These are phyloP conservation scores for Oryza coarctata DNA, from an alignment of 176 grass and related monocot species.

Conservation along the genomic window DNA sequence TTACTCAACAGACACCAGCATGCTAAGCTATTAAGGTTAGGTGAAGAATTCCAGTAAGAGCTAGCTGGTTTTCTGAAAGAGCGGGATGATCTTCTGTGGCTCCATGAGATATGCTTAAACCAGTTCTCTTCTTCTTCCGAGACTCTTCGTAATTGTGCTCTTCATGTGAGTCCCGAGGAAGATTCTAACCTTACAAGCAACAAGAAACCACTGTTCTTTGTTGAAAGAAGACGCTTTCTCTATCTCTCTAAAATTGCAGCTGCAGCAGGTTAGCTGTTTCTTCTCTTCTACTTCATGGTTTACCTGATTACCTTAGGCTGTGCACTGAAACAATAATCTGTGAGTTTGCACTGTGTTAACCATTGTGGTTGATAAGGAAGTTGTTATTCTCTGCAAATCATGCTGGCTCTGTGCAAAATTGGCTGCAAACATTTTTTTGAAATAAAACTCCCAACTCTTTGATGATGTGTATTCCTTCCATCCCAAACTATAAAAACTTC, in stretches of 20 bases:
- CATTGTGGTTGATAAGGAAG: constrained; percentile 14
- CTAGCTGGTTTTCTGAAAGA: constrained; percentile 85
- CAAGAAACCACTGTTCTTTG: constrained; percentile 50
- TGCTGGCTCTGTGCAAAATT: constrained; percentile 26
- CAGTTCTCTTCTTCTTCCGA: constrained; percentile 79
- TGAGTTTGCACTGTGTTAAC: background rate
- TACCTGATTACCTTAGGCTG: background rate
- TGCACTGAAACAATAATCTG: constrained; percentile 1
- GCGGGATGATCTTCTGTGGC: constrained; percentile 74
- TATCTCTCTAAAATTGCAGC: constrained; percentile 98
- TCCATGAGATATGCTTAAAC: constrained; percentile 86
- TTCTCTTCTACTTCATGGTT: constrained; percentile 4
- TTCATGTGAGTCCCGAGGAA: constrained; percentile 42
- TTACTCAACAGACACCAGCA: constrained; percentile 52
- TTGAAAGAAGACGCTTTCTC: constrained; percentile 78
- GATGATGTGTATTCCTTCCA: background rate
- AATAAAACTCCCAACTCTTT: background rate
- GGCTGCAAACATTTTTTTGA: background rate
- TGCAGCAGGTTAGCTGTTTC: constrained; percentile 69
- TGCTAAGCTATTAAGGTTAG: constrained; percentile 88
- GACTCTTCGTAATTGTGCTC: constrained; percentile 69
- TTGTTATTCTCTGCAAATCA: background rate
- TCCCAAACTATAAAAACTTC: no score
- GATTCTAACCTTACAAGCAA: constrained; percentile 40
- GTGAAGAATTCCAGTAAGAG: constrained; percentile 97